A percentile compares a stretch with the other conserved stretches of the same genome.
phyloP scores from a whole-genome alignment of 192 early-diverging fungal species.

The Coemansia sp. region DNA sequence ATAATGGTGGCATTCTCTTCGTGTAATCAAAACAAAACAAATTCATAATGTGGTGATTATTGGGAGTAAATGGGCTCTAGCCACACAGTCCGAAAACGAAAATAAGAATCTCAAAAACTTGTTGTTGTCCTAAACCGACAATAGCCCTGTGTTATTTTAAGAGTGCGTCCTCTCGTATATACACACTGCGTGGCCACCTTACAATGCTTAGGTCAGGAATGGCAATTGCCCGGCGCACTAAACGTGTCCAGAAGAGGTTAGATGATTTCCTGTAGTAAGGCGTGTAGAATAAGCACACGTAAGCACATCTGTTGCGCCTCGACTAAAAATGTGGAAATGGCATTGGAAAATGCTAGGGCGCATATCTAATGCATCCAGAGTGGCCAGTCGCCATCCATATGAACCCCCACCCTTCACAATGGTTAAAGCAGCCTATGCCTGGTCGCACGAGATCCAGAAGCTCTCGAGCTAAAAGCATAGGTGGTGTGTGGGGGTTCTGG shows the following conservation, averaged over 20 bases:
- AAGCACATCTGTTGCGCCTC: background rate
- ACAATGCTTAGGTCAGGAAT: background rate
- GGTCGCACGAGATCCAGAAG: background rate
- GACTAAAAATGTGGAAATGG: background rate
- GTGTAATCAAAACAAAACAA: slow-evolving; percentile 3
- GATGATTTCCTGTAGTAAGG: background rate
- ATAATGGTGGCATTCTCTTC: background rate
- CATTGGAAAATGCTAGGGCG: background rate
- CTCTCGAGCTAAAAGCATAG: background rate
- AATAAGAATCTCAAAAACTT: background rate
- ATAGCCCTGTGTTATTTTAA: background rate
- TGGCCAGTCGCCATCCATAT: background rate
- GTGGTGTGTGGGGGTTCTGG: background rate
- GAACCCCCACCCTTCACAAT: background rate
- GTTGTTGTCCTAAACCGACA: background rate
- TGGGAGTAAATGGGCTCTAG: slow-evolving; percentile 4
- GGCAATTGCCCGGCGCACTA: background rate
- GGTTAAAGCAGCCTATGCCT: background rate
- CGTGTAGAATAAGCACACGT: background rate
- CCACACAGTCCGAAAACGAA: background rate
- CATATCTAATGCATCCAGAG: background rate
- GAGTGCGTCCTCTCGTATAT: background rate
- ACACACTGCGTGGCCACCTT: slow-evolving; percentile 1
- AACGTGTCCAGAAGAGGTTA: background rate
- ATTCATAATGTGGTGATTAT: background rate